Evolutionary conservation across 768 basidiomycete genomes (phyloP).

Genomic region (Saitozyma podzolica): DNA sequence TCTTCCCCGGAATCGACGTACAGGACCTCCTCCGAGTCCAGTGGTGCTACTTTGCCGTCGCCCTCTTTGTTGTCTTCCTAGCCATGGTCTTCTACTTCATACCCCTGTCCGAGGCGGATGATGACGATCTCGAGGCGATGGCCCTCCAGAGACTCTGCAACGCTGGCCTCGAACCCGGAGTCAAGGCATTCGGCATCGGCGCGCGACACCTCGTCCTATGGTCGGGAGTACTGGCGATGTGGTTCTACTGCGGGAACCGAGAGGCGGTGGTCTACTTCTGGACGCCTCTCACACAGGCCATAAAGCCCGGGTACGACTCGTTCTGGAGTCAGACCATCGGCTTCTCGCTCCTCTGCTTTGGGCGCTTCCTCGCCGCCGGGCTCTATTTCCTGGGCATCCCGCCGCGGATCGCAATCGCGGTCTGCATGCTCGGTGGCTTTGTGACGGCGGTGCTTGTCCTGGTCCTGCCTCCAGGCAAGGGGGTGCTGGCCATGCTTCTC

Average conservation of each 20-base stretch:
- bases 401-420: constrained; percentile 31
- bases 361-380: constrained; percentile 38
- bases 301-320: constrained; percentile 21
- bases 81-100: constrained; percentile 48
- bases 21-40: constrained; percentile 39
- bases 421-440: constrained; percentile 37
- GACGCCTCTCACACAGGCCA: constrained; percentile 17
- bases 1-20: constrained; percentile 28
- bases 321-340: constrained; percentile 28
- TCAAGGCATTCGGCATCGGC: constrained; percentile 20
- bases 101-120: constrained; percentile 37
- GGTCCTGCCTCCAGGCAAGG: constrained; percentile 22
- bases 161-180: constrained; percentile 20
- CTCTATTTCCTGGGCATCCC: constrained; percentile 38
- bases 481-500: constrained; percentile 25
- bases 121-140: constrained; percentile 40
- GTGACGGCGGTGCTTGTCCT: constrained; percentile 27
- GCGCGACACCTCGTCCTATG: constrained; percentile 19
- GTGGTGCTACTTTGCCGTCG: constrained; percentile 49
- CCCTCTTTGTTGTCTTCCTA: constrained; percentile 42
- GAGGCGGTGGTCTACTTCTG: constrained; percentile 40
- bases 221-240: constrained; percentile 32
- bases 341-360: constrained; percentile 33
- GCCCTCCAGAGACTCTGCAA: constrained; percentile 23
- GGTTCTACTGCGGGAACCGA: constrained; percentile 41